phyloP scores from a whole-genome alignment of 352 stramenopile genomes.

The Pythium phragmiticola region DNA sequence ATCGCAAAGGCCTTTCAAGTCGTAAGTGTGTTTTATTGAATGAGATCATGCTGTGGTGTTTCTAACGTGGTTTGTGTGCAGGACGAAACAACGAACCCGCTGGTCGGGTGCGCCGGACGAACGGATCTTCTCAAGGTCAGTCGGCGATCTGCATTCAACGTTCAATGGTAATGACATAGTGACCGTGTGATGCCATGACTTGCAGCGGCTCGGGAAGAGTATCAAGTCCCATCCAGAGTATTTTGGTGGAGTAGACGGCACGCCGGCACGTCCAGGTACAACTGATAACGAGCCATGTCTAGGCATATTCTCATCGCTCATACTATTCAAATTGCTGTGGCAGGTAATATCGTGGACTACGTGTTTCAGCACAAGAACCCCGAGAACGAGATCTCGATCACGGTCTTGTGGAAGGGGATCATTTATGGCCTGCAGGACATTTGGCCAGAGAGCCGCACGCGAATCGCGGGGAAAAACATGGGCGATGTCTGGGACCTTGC shows the following conservation, averaged over 20 bases:
- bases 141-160: neutral
- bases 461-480: constrained; percentile 75
- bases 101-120: constrained; percentile 70
- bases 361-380: constrained; percentile 53
- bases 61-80: neutral
- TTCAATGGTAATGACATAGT: too few species aligned
- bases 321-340: neutral
- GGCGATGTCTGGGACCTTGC: constrained; percentile 82
- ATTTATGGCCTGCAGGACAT: constrained; percentile 83
- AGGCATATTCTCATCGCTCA: neutral
- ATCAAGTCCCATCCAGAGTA: constrained; percentile 76
- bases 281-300: neutral
- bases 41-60: neutral
- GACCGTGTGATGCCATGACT: too few species aligned
- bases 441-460: constrained; percentile 77
- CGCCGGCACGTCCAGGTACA: constrained; percentile 40
- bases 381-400: constrained; percentile 62
- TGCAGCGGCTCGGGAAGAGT: constrained; percentile 57
- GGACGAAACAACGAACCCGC: constrained; percentile 56
- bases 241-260: constrained; percentile 48
- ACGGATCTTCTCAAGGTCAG: constrained; percentile 70
- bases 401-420: constrained; percentile 73
- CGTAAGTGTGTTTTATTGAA: constrained; percentile 23
- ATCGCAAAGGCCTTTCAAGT: constrained; percentile 84
- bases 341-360: constrained; percentile 82